Percentiles rank a stretch among this genome's conserved stretches.
These are phyloP conservation scores for Ustilago crameri DNA, from an alignment of 1,284 basidiomycete genomes.

Conservation along the genomic window DNA sequence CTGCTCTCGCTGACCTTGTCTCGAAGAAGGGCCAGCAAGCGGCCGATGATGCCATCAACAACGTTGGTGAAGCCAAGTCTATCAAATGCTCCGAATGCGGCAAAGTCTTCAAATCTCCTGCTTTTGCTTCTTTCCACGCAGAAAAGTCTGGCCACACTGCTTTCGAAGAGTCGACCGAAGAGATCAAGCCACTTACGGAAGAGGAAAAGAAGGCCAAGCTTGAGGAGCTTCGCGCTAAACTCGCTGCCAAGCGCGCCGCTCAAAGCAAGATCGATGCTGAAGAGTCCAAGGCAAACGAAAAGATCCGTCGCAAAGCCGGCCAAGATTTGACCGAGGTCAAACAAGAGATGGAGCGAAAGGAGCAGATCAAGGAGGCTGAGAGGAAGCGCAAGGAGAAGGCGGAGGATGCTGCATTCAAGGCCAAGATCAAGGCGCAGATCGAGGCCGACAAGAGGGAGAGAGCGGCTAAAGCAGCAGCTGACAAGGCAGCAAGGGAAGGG, in stretches of 20 bases:
- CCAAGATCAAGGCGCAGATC: slow-evolving; percentile 63
- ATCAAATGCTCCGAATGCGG: slow-evolving; percentile 65
- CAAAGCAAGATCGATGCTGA: slow-evolving; percentile 60
- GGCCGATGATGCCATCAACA: slow-evolving; percentile 45
- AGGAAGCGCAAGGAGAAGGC: slow-evolving; percentile 60
- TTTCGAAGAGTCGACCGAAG: slow-evolving; percentile 94
- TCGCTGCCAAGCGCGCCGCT: slow-evolving; percentile 60
- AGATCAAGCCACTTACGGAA: slow-evolving; percentile 93
- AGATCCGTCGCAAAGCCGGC: slow-evolving; percentile 66
- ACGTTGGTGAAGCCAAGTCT: slow-evolving; percentile 56
- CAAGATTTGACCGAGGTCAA: slow-evolving; percentile 57
- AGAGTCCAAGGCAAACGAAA: slow-evolving; percentile 61
- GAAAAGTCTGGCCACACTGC: slow-evolving; percentile 87
- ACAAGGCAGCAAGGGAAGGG: slow-evolving; percentile 62
- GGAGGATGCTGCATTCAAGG: slow-evolving; percentile 62
- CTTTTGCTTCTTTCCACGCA: slow-evolving; percentile 90
- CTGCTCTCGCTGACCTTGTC: slow-evolving; percentile 52
- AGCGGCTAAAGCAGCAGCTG: slow-evolving; percentile 60
- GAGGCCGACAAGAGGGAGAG: slow-evolving; percentile 66
- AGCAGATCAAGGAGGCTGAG: slow-evolving; percentile 64
- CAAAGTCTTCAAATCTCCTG: slow-evolving; percentile 76
- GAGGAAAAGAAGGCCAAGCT: slow-evolving; percentile 89
- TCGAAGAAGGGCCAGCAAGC: slow-evolving; percentile 54
- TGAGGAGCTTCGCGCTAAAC: slow-evolving; percentile 72
- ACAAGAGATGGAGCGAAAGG: slow-evolving; percentile 65